Evolutionary conservation across 306 rosid genomes (phyloP), one percentile per base, ranked within the genome.

Genomic region (Prunus campanulata): DNA sequence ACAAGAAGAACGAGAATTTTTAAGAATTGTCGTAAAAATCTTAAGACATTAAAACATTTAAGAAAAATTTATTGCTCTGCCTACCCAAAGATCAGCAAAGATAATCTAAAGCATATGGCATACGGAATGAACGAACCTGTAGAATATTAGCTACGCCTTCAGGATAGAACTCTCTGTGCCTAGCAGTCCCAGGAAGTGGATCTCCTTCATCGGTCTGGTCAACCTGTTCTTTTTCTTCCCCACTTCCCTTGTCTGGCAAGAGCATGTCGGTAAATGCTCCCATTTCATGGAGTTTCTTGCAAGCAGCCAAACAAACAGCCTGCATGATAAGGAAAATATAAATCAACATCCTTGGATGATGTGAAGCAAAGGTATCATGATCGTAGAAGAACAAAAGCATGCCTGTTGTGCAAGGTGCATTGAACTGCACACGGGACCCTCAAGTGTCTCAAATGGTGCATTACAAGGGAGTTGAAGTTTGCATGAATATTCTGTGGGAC

Each of bases 181-280:
- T 92, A 72, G 97, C 97, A 77, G 99, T 95, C 72, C 99, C 99
- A 19, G 99, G 96, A 84, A 95, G 97, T 77, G 97, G 93, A 75
- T 95, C 99, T 68, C 91, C 97, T 79, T 90, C 97, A 70, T 92
- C 91, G 83, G 79, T 91, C 82, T 86, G 91, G 66, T 92, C 97
- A 66, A 81, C 84, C 83, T 95, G 91, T 77, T 92, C 99, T 85
- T 70, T 92, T 77, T 90, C 97, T 87, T 90, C 96, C 74, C 98
- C 97, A 86, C 93, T 91, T 92, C 99, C 99, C 85, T 92, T 95
- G 88, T 95, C 99, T 29, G 99, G 99, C 91, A 95, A 88, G 68
- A 95, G 91, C 99, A 95, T 92, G 85, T 95, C 97, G 7, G 99
- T 95, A 80, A 95, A 95, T 72, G 97, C 99, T 76, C 99, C 99